A percentile compares a stretch with the other conserved stretches of the same genome.
Evolutionary conservation across 2,329 filamentous ascomycete species (phyloP).

Genomic region (Neofusicoccum kwambonambiense): DNA sequence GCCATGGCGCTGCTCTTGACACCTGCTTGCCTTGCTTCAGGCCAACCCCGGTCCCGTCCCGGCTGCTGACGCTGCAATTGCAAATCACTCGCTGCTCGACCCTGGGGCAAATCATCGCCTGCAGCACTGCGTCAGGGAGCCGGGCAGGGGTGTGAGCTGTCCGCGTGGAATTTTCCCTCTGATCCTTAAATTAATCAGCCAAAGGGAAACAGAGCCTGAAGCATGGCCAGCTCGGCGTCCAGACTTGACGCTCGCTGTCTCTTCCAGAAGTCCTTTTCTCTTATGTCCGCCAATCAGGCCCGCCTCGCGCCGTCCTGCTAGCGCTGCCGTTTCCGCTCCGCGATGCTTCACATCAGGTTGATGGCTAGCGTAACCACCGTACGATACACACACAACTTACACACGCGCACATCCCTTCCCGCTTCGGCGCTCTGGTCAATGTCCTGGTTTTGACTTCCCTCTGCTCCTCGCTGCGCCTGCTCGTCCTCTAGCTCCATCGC

Average conservation of each 20-base stretch:
- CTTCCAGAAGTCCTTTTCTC: not conserved
- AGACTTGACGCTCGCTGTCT: not conserved
- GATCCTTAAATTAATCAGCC: conserved; percentile 11
- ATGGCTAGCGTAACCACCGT: conserved; percentile 5
- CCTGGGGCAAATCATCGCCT: conserved; percentile 9
- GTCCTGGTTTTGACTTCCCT: conserved; percentile 1
- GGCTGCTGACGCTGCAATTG: conserved; percentile 13
- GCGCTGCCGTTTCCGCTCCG: not conserved
- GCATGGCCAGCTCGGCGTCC: not conserved
- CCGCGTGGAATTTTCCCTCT: not conserved
- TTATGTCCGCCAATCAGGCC: not conserved
- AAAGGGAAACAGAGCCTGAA: not conserved
- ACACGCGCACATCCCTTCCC: conserved; percentile 2
- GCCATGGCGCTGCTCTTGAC: not conserved
- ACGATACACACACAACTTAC: conserved; percentile 5
- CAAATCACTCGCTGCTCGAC: conserved; percentile 16
- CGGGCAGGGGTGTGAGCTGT: not conserved
- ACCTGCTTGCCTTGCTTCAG: conserved; percentile 4
- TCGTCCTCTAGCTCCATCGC: conserved; percentile 5
- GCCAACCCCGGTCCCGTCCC: not conserved
- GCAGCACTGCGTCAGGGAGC: conserved; percentile 1
- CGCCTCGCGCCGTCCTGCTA: not conserved
- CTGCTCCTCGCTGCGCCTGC: not conserved
- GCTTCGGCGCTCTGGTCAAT: not conserved
- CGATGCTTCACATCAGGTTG: conserved; percentile 5